phyloP scores from a whole-genome alignment of 106 monocot species.

The Phalaenopsis aphrodite region DNA sequence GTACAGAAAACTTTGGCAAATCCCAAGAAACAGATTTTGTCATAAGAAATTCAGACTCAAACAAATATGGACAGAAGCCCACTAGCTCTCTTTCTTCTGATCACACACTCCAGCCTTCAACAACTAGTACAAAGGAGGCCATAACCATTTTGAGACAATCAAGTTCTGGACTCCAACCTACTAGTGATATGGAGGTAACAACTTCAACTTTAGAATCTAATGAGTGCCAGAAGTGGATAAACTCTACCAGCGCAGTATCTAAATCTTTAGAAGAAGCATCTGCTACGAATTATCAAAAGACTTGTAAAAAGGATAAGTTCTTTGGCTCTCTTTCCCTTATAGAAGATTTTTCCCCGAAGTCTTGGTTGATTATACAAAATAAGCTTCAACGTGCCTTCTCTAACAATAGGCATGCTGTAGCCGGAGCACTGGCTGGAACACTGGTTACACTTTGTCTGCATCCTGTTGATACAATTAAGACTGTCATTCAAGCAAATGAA shows the following conservation, averaged over 20 bases:
- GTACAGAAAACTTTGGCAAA: not conserved
- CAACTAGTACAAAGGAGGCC: constrained; percentile 18
- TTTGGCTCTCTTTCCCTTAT: constrained; percentile 9
- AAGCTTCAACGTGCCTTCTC: constrained; percentile 33
- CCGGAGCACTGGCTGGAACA: constrained; percentile 92
- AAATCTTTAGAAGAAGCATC: constrained; percentile 22
- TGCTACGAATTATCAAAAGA: constrained; percentile 9
- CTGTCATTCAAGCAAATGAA: constrained; percentile 65
- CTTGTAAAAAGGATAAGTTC: constrained; percentile 12
- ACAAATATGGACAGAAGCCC: constrained; percentile 8
- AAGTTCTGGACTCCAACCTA: constrained; percentile 10
- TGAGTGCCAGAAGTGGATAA: constrained; percentile 11
- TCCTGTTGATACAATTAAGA: constrained; percentile 94
- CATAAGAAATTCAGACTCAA: constrained; percentile 3
- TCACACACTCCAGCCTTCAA: constrained; percentile 12
- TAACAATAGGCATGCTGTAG: constrained; percentile 63
- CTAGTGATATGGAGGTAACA: constrained; percentile 11
- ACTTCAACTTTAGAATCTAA: constrained; percentile 11
- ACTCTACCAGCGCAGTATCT: constrained; percentile 8
- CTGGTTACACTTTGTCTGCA: constrained; percentile 79
- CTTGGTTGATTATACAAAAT: constrained; percentile 22
- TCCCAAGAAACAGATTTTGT: constrained; percentile 4
- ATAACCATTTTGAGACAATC: constrained; percentile 15
- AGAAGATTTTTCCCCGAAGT: not conserved
- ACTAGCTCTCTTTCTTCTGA: constrained; percentile 16